A percentile compares a stretch with the other conserved stretches of the same genome.
phyloP scores from a whole-genome alignment of 2,329 filamentous ascomycete species.

The Beauveria asiatica region DNA sequence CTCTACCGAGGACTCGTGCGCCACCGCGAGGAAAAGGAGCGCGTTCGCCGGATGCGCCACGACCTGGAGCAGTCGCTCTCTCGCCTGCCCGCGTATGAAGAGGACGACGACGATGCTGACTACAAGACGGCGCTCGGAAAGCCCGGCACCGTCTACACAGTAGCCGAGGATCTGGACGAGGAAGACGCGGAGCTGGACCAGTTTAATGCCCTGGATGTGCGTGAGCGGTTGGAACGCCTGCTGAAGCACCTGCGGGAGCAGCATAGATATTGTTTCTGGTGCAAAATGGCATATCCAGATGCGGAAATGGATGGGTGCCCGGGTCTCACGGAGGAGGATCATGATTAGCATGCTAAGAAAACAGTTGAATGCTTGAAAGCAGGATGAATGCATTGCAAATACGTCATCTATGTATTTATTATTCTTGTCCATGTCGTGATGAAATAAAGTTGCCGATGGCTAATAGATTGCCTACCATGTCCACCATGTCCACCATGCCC shows the following conservation, averaged over 20 bases:
- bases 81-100: slow-evolving; percentile 57
- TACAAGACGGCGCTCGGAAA: slow-evolving; percentile 62
- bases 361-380: not conserved
- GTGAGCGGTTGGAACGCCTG: slow-evolving; percentile 58
- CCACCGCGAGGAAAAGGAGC: slow-evolving; percentile 59
- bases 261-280: slow-evolving; percentile 91
- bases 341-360: slow-evolving; percentile 32
- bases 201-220: slow-evolving; percentile 61
- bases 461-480: not conserved
- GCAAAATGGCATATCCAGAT: slow-evolving; percentile 74
- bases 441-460: not conserved
- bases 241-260: slow-evolving; percentile 61
- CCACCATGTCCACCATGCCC: too few species aligned
- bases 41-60: slow-evolving; percentile 55
- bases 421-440: not conserved
- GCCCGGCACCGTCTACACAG: slow-evolving; percentile 42
- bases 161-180: slow-evolving; percentile 64
- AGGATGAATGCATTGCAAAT: not conserved
- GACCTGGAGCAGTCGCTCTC: slow-evolving; percentile 58
- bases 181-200: slow-evolving; percentile 73
- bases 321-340: slow-evolving; percentile 77
- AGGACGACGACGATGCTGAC: slow-evolving; percentile 64
- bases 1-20: slow-evolving; percentile 71
- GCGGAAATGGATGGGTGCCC: slow-evolving; percentile 78
- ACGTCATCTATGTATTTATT: not conserved